These are phyloP conservation scores for Tricharina praecox DNA, from an alignment of 495 filamentous ascomycete species.

Conservation along the genomic window DNA sequence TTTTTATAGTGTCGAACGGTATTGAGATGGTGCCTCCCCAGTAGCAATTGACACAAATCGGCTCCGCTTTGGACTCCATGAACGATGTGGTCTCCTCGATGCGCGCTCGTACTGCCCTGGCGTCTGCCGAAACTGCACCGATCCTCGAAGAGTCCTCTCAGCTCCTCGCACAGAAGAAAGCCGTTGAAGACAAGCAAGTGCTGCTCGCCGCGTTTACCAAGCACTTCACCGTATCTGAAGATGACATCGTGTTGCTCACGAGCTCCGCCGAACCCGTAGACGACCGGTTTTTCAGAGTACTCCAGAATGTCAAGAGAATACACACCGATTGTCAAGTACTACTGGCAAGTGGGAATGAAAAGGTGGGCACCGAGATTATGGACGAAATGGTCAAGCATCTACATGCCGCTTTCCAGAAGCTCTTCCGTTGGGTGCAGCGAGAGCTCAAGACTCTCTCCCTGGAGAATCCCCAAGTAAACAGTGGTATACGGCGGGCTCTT, in stretches of 20 bases:
- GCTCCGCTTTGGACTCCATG: slow-evolving; percentile 54
- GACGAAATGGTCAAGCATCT: slow-evolving; percentile 71
- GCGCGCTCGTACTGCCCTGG: slow-evolving; percentile 54
- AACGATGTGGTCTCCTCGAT: slow-evolving; percentile 72
- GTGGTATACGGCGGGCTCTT: slow-evolving; percentile 66
- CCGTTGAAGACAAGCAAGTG: slow-evolving; percentile 71
- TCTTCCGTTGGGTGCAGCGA: slow-evolving; percentile 84
- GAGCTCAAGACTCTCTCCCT: slow-evolving; percentile 87
- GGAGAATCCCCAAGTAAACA: slow-evolving; percentile 83
- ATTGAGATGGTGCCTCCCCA: slow-evolving; percentile 15
- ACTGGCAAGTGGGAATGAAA: slow-evolving; percentile 77
- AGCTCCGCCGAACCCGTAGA: slow-evolving; percentile 64
- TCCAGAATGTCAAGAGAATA: slow-evolving; percentile 72
- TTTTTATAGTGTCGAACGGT: slow-evolving; percentile 1
- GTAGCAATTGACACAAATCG: slow-evolving; percentile 77
- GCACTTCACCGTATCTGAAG: slow-evolving; percentile 70
- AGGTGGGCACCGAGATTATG: slow-evolving; percentile 52
- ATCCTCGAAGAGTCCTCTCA: slow-evolving; percentile 62
- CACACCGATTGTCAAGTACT: slow-evolving; percentile 76
- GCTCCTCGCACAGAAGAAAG: slow-evolving; percentile 55
- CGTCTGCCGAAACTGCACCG: slow-evolving; percentile 56
- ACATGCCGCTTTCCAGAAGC: slow-evolving; percentile 84
- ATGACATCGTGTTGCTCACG: slow-evolving; percentile 55
- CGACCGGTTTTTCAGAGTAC: slow-evolving; percentile 64
- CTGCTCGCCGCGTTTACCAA: slow-evolving; percentile 66